Percentiles rank a stretch among this genome's conserved stretches.
These are phyloP conservation scores for Nigrograna mackinnonii DNA, from an alignment of 2,329 filamentous ascomycete genomes.

Conservation along the genomic window DNA sequence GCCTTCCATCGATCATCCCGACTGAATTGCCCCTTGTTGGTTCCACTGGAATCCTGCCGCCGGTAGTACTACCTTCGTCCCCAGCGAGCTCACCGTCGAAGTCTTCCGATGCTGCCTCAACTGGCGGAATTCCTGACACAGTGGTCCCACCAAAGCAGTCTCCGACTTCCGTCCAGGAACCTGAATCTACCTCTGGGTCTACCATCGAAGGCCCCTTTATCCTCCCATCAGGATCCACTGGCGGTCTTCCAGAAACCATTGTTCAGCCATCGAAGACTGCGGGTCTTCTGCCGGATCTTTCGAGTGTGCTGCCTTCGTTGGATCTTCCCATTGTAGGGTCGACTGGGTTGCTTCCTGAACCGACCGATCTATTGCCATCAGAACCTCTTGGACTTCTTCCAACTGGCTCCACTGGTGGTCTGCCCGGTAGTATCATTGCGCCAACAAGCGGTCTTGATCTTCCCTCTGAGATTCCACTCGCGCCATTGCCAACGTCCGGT, in stretches of 20 bases:
- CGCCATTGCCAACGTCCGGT: constrained; percentile 19
- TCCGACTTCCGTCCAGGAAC: constrained; percentile 1
- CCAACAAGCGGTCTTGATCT: constrained; percentile 18
- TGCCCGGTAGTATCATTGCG: constrained; percentile 23
- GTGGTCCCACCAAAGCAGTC: not conserved
- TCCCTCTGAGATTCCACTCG: constrained; percentile 6
- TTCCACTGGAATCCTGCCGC: too few species aligned
- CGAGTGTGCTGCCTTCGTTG: not conserved
- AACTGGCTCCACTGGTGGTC: constrained; percentile 22
- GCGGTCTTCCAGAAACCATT: constrained; percentile 7
- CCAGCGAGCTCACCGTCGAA: too few species aligned
- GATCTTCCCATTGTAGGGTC: constrained; percentile 2
- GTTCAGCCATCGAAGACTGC: constrained; percentile 2
- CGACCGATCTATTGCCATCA: constrained; percentile 13
- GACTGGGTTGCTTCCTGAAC: constrained; percentile 6
- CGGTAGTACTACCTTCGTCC: not conserved
- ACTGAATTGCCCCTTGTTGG: too few species aligned
- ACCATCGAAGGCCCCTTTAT: constrained; percentile 2
- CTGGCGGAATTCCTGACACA: not conserved
- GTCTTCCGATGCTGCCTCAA: not conserved
- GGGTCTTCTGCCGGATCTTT: not conserved
- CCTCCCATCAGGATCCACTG: constrained; percentile 3
- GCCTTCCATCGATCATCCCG: too few species aligned
- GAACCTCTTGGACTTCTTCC: constrained; percentile 7
- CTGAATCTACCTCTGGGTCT: not conserved